Conservation (phyloP, 108 stramenopile species). For the Epipyxis sp. region DNA sequence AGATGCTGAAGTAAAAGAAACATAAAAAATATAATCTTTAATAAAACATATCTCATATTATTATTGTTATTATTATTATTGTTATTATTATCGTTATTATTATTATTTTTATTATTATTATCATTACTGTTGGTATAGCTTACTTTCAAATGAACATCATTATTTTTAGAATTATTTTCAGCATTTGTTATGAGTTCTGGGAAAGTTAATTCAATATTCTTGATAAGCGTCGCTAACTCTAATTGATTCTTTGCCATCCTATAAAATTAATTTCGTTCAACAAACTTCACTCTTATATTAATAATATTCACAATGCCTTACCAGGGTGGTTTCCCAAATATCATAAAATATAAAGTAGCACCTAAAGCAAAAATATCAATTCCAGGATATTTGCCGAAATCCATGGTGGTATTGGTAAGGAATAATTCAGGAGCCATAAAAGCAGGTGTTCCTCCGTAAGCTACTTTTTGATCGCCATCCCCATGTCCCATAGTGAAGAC, state of each 20-base stretch:
- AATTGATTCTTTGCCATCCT: slow-evolving; percentile 30
- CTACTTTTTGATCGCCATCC: slow-evolving; percentile 23
- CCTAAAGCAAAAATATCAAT: slow-evolving; percentile 44
- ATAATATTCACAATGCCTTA: too few relatives aligned
- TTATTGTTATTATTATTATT: too few relatives aligned
- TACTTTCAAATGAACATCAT: slow-evolving; percentile 9
- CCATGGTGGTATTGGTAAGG: not conserved
- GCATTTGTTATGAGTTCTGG: not conserved
- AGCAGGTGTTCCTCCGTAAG: slow-evolving; percentile 38
- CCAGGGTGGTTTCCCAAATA: slow-evolving; percentile 42
- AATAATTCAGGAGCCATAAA: slow-evolving; percentile 47
- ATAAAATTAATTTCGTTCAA: too few relatives aligned
- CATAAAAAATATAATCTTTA: too few relatives aligned
- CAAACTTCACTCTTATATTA: too few relatives aligned
- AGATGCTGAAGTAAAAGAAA: not conserved
- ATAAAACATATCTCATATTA: too few relatives aligned
- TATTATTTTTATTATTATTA: too few relatives aligned
- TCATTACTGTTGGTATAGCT: too few relatives aligned
- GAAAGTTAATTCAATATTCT: slow-evolving; percentile 12
- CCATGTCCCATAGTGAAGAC: slow-evolving; percentile 26
- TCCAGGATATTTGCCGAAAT: slow-evolving; percentile 30
- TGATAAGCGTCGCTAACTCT: not conserved
- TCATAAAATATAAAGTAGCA: slow-evolving; percentile 43
- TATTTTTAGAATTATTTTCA: not conserved
- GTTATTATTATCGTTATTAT: too few relatives aligned